Percentiles rank a stretch among this genome's conserved stretches.
phyloP scores from a whole-genome alignment of 192 early-diverging fungal species.

The Coemansia sp. region DNA sequence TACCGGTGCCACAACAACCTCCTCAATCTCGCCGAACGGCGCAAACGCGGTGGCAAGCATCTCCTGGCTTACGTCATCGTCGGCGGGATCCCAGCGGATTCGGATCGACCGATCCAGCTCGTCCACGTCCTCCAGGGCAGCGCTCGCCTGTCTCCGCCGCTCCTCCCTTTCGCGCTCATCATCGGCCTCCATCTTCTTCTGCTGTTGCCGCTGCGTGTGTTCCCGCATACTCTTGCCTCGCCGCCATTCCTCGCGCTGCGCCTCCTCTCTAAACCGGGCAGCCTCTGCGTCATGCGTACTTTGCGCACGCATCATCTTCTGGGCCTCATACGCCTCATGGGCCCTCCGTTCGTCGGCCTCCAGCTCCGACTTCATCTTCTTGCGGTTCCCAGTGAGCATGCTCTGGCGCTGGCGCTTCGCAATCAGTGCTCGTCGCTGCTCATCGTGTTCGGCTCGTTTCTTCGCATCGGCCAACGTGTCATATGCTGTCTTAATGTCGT shows the following conservation, averaged over 20 bases:
- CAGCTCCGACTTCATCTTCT: conserved; percentile 50
- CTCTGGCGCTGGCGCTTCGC: conserved; percentile 49
- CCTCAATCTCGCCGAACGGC: conserved; percentile 42
- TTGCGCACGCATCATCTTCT: conserved; percentile 12
- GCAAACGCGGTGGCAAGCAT: conserved; percentile 22
- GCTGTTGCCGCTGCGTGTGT: conserved; percentile 11
- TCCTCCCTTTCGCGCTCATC: conserved; percentile 4
- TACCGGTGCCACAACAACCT: conserved; percentile 42
- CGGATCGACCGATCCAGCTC: conserved; percentile 42
- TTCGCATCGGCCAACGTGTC: conserved; percentile 33
- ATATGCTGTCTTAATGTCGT: conserved; percentile 39
- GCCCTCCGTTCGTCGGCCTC: conserved; percentile 32
- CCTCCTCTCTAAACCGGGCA: conserved; percentile 32
- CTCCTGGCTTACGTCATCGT: background rate
- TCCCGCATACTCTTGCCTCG: conserved; percentile 38
- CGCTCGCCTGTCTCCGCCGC: conserved; percentile 1
- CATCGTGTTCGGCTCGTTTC: conserved; percentile 32
- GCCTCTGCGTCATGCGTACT: conserved; percentile 24
- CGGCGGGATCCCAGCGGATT: conserved; percentile 29
- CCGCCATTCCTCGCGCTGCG: conserved; percentile 20
- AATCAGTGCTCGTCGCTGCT: conserved; percentile 21
- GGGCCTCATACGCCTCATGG: conserved; percentile 9
- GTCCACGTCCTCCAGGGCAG: conserved; percentile 23
- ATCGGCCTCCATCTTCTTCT: conserved; percentile 4
- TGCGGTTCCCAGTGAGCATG: conserved; percentile 29